phyloP scores from a whole-genome alignment of 2,329 filamentous ascomycete species.

The Talaromyces rugulosus region DNA sequence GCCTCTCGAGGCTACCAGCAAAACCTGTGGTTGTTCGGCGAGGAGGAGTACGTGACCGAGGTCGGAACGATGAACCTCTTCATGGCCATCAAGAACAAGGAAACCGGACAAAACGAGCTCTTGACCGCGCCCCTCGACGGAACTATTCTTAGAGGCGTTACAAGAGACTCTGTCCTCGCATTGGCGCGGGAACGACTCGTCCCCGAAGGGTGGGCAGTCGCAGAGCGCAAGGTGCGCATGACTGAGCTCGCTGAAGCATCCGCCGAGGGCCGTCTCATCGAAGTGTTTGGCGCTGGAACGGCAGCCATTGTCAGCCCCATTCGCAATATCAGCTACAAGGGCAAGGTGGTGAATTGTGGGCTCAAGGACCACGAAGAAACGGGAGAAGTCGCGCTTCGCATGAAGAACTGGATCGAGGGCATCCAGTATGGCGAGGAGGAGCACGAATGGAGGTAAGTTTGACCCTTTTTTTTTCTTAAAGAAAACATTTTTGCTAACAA shows the following conservation, averaged over 20 bases:
- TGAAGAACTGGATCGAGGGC: constrained; percentile 95
- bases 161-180: constrained; percentile 81
- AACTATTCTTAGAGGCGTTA: constrained; percentile 93
- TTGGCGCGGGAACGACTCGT: constrained; percentile 79
- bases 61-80: constrained; percentile 99
- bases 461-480: no score
- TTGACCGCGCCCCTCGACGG: constrained; percentile 94
- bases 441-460: constrained; percentile 78
- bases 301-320: constrained; percentile 92
- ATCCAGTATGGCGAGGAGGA: constrained; percentile 94
- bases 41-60: constrained; percentile 93
- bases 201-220: constrained; percentile 82
- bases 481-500: not conserved
- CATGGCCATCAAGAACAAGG: constrained; percentile 75
- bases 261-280: constrained; percentile 77
- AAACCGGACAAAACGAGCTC: constrained; percentile 86
- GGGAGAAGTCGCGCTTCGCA: constrained; percentile 74
- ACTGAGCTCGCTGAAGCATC: constrained; percentile 75
- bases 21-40: constrained; percentile 95
- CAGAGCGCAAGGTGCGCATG: constrained; percentile 92
- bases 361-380: constrained; percentile 77
- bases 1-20: constrained; percentile 92
- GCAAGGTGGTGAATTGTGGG: constrained; percentile 75
- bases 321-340: constrained; percentile 83
- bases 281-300: constrained; percentile 91